A percentile compares a stretch with the other conserved stretches of the same genome.
These are phyloP conservation scores for Magnolia kwangsiensis DNA, from an alignment of 164 flowering plant species.

Conservation along the genomic window DNA sequence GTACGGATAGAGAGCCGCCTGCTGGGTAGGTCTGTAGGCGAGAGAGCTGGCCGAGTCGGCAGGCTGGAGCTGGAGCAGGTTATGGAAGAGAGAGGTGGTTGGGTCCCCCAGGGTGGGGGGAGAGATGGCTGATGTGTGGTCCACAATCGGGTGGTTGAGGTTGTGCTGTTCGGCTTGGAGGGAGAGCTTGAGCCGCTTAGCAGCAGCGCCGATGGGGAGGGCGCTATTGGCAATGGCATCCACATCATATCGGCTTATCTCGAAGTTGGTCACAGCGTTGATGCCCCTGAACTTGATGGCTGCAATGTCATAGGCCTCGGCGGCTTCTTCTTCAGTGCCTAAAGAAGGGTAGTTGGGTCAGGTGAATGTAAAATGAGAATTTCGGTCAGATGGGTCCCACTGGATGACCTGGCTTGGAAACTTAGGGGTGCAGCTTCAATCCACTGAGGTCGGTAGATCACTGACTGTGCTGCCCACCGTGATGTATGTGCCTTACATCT, in stretches of 20 bases:
- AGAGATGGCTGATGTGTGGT: background rate
- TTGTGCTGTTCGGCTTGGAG: background rate
- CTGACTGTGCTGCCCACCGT: too few species aligned
- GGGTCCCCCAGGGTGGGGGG: background rate
- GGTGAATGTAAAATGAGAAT: too few species aligned
- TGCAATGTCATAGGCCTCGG: constrained; percentile 19
- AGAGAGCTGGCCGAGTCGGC: background rate
- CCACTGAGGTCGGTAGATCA: too few species aligned
- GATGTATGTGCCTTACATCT: too few species aligned
- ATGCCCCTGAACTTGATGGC: constrained; percentile 19
- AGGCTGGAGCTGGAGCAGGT: background rate
- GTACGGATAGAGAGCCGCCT: background rate
- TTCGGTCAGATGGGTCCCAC: too few species aligned
- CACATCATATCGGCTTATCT: constrained; percentile 18
- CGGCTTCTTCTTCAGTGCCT: constrained; percentile 19
- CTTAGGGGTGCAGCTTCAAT: too few species aligned
- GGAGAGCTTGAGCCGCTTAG: constrained; percentile 3
- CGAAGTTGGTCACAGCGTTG: constrained; percentile 19
- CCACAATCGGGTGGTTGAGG: background rate
- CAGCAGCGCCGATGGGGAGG: constrained; percentile 8
- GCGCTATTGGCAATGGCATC: constrained; percentile 6
- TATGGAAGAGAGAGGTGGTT: background rate
- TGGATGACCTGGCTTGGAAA: too few species aligned
- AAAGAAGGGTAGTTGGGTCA: background rate
- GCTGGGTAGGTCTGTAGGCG: background rate